Evolutionary conservation across 495 filamentous ascomycete species (phyloP), one percentile per base, ranked within the genome.

Genomic region (Penicillium paradoxum): DNA sequence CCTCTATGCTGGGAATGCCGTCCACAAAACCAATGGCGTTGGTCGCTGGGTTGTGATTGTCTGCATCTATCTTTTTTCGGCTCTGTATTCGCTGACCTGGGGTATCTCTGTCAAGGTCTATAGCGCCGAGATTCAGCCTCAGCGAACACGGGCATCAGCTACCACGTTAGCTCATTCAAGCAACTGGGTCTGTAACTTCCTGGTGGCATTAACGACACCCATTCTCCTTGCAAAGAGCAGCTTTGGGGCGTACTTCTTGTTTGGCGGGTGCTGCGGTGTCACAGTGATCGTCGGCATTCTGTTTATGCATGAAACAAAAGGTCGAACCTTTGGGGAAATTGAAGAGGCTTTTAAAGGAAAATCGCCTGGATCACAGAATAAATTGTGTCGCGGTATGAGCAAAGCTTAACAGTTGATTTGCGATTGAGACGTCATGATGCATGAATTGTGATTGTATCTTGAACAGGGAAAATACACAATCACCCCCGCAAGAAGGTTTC

Each of bases 181-280:
- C 29, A 82, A 82, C 51, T 81, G 78, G 76, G 27, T 71, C 10
- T 56, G 71, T 10, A 87, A 87, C 57, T 87, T 80, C 62, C 58
- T 87, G n/a, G 77, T 87, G 2, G 84, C 84, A 1, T 73, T 87
- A 44, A 74, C 77, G 4, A 83, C 83, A 0, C 85, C 84, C 0
- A 76, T 86, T 7, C 67, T 89, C 14, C 67, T 88, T 13, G 76
- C 77, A 0, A 73, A 72, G 5, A 81, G 74, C 6, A 73, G 71
- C 6, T 85, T 64, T 36, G 82, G 79, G 1, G 76, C 78, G 0
- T 86, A 86, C 58, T 86, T 86, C 45, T 60, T 86, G 8, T 86
- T 82, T 52, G 83, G 79, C 19, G 65, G 71, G 7, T 73, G 68
- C 38, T 64, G 76, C 2, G 47, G 82, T 13, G 51, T 76, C 22